Evolutionary conservation across 2,329 filamentous ascomycete genomes (phyloP), one percentile per base, ranked within the genome.

Genomic region (Colletotrichum limetticola): DNA sequence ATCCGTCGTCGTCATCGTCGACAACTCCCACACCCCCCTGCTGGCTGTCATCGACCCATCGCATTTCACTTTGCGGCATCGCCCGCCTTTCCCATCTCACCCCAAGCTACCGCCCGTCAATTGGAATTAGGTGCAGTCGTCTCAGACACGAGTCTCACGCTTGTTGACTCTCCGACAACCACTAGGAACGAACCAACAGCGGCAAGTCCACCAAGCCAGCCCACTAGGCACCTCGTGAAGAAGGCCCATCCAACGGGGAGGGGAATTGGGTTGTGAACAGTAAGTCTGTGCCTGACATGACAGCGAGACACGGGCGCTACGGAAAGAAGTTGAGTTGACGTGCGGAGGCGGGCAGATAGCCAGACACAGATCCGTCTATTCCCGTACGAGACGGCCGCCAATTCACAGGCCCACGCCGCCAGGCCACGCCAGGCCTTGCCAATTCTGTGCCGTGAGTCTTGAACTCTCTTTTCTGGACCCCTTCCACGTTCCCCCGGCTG

Each of bases 201-300:
- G 66, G 22, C 19, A 19, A 65, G 24, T n/a, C 55, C 60, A 71
- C 55, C 30, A 32, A 53, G 28, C 26, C 55, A 37, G 35, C 30
- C 55, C 14, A 46, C 57, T 24, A 58, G 4, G 26, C 28, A 55
- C 24, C 28, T 66, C 58, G 62, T 22, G 57, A 72, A 71, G 62
- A 67, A 71, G 68, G 19, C 28, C 37, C 61, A 37, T 42, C 24
- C 57, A 57, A 71, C 61, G 52, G 68, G 62, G 37, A 49, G 32
- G 37, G 35, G n/a, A 58, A 32, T 42, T 49, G 57, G 46, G 61
- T 42, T 56, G 57, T 49, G 61, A 73, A 74, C 68, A 67, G 71
- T 74, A 67, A 57, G 71, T 71, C 68, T 68, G 71, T 74, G 68
- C 71, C 71, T 71, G 67, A 71, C 71, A 71, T 71, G 71, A 70